Evolutionary conservation across 345 rosid genomes (phyloP).

Genomic region (Clausena lansium): DNA sequence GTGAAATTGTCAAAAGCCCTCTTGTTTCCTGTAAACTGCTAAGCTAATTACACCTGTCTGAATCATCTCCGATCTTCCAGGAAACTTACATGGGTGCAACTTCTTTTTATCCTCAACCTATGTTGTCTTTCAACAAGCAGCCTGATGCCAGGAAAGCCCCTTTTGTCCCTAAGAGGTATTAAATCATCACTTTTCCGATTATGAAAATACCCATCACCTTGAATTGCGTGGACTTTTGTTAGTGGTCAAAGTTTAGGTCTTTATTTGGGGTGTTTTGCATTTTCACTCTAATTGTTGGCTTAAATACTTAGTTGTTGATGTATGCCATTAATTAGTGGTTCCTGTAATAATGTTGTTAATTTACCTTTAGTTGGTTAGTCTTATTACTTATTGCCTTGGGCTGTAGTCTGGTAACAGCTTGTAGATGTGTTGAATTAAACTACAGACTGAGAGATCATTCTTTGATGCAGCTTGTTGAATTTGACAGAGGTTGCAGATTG

Average conservation of each 20-base stretch:
- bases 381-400: no score
- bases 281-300: not conserved
- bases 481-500: conserved; percentile 63
- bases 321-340: not conserved
- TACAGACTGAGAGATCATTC: conserved; percentile 40
- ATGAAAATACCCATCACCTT: not conserved
- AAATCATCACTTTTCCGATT: not conserved
- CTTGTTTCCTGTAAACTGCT: not conserved
- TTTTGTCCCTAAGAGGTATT: conserved; percentile 37
- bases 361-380: not conserved
- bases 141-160: conserved; percentile 22
- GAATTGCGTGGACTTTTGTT: not conserved
- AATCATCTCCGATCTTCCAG: conserved; percentile 12
- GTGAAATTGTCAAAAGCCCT: not conserved
- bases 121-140: conserved; percentile 27
- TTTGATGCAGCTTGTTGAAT: conserved; percentile 67
- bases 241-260: not conserved
- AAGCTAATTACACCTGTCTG: not conserved
- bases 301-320: not conserved
- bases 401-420: not conserved
- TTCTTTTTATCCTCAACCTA: conserved; percentile 27
- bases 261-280: not conserved
- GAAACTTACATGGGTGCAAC: conserved; percentile 34
- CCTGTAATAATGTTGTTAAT: not conserved
- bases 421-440: not conserved